Percentiles rank a stretch among this genome's conserved stretches.
phyloP scores from a whole-genome alignment of 768 basidiomycete genomes.

The Amanita fuliginea region DNA sequence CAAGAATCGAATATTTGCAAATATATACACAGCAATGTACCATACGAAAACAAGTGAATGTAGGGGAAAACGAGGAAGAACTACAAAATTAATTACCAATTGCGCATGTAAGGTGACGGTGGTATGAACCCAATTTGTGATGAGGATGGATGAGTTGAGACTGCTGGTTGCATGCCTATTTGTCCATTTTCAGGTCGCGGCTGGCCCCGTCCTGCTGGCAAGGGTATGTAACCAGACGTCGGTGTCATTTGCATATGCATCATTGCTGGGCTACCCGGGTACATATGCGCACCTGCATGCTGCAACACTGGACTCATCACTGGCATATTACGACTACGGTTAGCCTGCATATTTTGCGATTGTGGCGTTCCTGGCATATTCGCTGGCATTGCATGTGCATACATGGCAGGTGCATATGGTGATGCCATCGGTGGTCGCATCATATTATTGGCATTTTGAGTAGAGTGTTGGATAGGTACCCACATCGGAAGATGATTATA shows the following conservation, averaged over 20 bases:
- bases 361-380: conserved; percentile 30
- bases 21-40: conserved; percentile 27
- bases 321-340: conserved; percentile 42
- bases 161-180: conserved; percentile 28
- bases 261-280: conserved; percentile 57
- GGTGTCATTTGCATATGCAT: conserved; percentile 17
- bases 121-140: conserved; percentile 30
- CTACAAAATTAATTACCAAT: conserved; percentile 31
- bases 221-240: conserved; percentile 34
- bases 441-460: conserved; percentile 37
- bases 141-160: conserved; percentile 19
- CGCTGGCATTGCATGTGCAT: conserved; percentile 23
- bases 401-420: conserved; percentile 51
- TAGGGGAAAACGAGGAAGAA: conserved; percentile 12
- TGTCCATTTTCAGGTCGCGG: conserved; percentile 37
- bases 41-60: conserved; percentile 22
- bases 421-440: conserved; percentile 48
- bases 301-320: conserved; percentile 69
- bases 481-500: conserved; percentile 58
- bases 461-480: conserved; percentile 40
- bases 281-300: conserved; percentile 49
- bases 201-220: conserved; percentile 38
- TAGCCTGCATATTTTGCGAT: conserved; percentile 25
- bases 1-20: conserved; percentile 9
- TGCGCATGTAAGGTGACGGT: conserved; percentile 30